Evolutionary conservation across 192 early-diverging fungal species (phyloP).

Genomic region (Fimicolochytrium jonesii): DNA sequence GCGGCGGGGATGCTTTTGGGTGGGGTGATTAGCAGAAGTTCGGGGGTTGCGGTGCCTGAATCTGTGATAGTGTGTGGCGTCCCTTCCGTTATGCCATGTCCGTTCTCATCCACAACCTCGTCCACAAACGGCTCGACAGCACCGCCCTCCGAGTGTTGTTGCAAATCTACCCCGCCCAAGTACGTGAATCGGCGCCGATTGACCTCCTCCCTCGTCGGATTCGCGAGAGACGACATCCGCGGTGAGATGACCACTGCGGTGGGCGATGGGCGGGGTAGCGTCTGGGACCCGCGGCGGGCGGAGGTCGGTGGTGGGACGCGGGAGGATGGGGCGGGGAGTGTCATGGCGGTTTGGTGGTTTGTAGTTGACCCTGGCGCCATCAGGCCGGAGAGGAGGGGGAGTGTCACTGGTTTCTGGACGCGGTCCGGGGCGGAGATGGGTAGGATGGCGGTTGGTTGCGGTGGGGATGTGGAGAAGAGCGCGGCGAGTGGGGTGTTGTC

Average conservation of each 20-base stretch:
- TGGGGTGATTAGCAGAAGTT: background rate
- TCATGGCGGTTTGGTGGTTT: background rate
- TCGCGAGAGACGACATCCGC: constrained; percentile 20
- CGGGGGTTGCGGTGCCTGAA: background rate
- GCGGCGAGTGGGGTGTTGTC: no score
- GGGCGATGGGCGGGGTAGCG: background rate
- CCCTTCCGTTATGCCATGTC: no score
- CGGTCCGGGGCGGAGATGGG: no score
- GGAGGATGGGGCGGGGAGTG: background rate
- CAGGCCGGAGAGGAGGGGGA: background rate
- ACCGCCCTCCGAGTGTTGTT: no score
- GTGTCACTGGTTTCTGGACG: background rate
- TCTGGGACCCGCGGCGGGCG: background rate
- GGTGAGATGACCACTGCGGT: constrained; percentile 14
- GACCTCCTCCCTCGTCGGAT: constrained; percentile 9
- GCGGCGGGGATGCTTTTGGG: background rate
- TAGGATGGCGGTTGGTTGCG: no score
- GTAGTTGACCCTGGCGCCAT: background rate
- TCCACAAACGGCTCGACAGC: no score
- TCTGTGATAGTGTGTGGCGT: constrained; percentile 2
- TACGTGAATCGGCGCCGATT: constrained; percentile 19
- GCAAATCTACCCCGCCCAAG: constrained; percentile 15
- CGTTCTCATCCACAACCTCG: no score
- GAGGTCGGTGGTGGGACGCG: background rate
- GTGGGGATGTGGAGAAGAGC: no score